A percentile compares a stretch with the other conserved stretches of the same genome.
These are phyloP conservation scores for Phaeomoniella chlamydospora DNA, from an alignment of 2,329 filamentous ascomycete genomes.

Conservation along the genomic window DNA sequence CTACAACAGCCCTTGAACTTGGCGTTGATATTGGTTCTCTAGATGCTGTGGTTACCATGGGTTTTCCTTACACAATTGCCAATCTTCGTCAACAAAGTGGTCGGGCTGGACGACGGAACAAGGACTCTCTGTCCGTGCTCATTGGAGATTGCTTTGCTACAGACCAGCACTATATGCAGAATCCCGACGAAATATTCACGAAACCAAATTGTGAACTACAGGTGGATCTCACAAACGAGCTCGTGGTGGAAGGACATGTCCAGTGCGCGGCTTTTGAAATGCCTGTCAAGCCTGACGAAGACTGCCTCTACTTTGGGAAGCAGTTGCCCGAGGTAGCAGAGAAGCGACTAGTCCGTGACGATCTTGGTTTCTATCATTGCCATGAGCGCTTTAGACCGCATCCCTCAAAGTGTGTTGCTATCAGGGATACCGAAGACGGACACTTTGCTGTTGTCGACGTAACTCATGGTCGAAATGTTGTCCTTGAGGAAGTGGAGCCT, in stretches of 20 bases:
- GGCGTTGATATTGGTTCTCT: constrained; percentile 91
- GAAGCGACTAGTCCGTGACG: constrained; percentile 60
- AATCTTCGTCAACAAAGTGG: constrained; percentile 92
- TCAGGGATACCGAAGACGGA: constrained; percentile 80
- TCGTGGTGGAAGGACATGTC: constrained; percentile 83
- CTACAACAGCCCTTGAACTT: constrained; percentile 82
- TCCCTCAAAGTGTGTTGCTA: constrained; percentile 70
- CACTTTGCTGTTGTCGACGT: constrained; percentile 89
- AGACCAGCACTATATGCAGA: constrained; percentile 95
- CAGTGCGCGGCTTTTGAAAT: constrained; percentile 94
- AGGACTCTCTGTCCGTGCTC: constrained; percentile 79
- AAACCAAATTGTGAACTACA: constrained; percentile 80
- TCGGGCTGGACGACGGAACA: constrained; percentile 79
- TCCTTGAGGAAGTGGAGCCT: constrained; percentile 91
- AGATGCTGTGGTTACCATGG: constrained; percentile 85
- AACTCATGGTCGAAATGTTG: constrained; percentile 61
- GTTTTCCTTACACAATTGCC: constrained; percentile 90
- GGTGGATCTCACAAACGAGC: constrained; percentile 81
- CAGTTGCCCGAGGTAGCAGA: constrained; percentile 57
- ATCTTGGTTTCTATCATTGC: constrained; percentile 76
- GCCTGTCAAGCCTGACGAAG: constrained; percentile 68
- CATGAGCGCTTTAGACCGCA: constrained; percentile 76
- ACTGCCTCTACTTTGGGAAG: constrained; percentile 64
- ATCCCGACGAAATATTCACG: constrained; percentile 81
- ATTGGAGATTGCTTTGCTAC: constrained; percentile 81